Conservation (phyloP, 2,329 filamentous ascomycete genomes). For the Aspergillus persii region DNA sequence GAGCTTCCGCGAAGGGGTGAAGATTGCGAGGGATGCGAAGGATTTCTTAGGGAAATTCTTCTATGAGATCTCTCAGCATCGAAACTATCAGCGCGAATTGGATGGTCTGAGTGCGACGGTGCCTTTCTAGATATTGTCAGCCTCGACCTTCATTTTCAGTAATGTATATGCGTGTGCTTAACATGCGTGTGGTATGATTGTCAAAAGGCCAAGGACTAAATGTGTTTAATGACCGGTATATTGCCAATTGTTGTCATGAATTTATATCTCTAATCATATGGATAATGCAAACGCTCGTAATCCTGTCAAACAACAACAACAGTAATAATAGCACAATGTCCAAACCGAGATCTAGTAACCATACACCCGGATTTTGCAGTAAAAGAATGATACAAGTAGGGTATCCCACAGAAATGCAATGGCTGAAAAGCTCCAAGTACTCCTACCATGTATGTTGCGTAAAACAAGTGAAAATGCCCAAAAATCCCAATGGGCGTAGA, state of each 20-base stretch:
- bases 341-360: not conserved
- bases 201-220: not conserved
- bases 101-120: constrained; percentile 55
- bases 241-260: not conserved
- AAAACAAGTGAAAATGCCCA: not conserved
- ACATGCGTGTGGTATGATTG: not conserved
- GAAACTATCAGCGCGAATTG: constrained; percentile 71
- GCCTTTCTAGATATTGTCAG: not conserved
- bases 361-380: not conserved
- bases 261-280: not conserved
- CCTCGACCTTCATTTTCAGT: too few relatives aligned
- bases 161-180: not conserved
- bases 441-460: not conserved
- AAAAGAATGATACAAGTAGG: not conserved
- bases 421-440: not conserved
- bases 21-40: constrained; percentile 63
- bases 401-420: not conserved
- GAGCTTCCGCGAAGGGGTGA: constrained; percentile 42
- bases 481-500: not conserved
- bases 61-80: constrained; percentile 67
- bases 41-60: constrained; percentile 70
- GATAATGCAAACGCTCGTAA: not conserved
- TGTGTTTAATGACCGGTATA: not conserved
- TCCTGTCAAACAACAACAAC: constrained; percentile 53
- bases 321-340: not conserved